Evolutionary conservation across 768 basidiomycete species (phyloP).

Genomic region (Royoungia palumana): DNA sequence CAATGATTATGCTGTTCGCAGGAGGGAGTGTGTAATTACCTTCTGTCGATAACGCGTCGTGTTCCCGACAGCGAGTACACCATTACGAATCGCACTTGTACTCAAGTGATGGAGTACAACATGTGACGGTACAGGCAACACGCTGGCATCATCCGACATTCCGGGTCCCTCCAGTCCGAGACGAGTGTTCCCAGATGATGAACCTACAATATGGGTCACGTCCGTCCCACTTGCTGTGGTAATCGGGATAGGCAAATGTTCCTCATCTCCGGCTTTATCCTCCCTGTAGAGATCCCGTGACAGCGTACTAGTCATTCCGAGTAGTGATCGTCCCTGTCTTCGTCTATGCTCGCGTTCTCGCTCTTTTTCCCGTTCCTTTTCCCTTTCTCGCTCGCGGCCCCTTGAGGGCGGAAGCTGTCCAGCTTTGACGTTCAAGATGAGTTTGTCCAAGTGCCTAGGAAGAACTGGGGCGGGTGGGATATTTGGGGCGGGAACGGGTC

Average conservation of each 20-base stretch:
- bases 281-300: conserved; percentile 26
- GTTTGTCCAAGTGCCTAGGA: conserved; percentile 89
- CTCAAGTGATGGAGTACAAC: conserved; percentile 93
- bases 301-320: conserved; percentile 35
- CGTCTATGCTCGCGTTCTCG: conserved; percentile 31
- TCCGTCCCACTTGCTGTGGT: conserved; percentile 40
- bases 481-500: conserved; percentile 58
- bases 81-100: conserved; percentile 92
- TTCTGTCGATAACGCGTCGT: conserved; percentile 92
- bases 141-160: conserved; percentile 83
- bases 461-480: conserved; percentile 86
- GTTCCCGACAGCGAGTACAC: conserved; percentile 87
- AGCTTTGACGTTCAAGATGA: conserved; percentile 70
- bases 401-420: conserved; percentile 32
- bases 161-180: conserved; percentile 38
- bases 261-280: conserved; percentile 21
- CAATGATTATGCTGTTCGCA: conserved; percentile 8
- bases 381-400: conserved; percentile 35
- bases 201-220: conserved; percentile 31
- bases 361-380: conserved; percentile 34
- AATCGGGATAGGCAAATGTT: conserved; percentile 30
- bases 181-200: conserved; percentile 26
- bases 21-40: conserved; percentile 42
- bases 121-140: conserved; percentile 90
- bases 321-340: conserved; percentile 31